Evolutionary conservation across 345 rosid genomes (phyloP), one percentile per base, ranked within the genome.

Genomic region (Sisymbrium irio): DNA sequence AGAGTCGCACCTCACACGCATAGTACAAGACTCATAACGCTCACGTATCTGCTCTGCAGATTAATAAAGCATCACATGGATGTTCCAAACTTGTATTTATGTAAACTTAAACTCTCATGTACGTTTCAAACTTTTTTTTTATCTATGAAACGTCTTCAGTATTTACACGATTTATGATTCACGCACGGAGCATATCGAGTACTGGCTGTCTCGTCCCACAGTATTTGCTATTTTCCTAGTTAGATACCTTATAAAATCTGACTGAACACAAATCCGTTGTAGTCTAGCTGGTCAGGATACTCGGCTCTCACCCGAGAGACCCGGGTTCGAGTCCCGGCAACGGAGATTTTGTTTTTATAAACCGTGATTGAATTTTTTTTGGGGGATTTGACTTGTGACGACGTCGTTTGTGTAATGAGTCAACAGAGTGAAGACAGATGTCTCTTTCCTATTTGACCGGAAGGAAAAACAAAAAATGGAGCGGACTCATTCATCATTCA

Each of bases 231-330:
- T 7, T 35, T 0, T 33, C 0, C 2, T 33, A 5, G 10, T 35
- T 35, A 35, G 9, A 35, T 35, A 35, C 0, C 2, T 35, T 7
- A 33, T 33, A 35, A 7, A 0, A 7, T 35, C 9, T 1, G 10
- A 7, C 1, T 0, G 7, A 7, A 1, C 53, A 55, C 32, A 32
- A 50, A 51, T 51, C 79, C 78, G 67, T 67, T 69, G 82, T 79
- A 79, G 82, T 79, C 82, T 79, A 82, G 93, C 47, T 65, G 88
- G 89, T 86, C 42, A 85, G 89, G 91, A 83, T 86, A 86, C 82
- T 86, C 81, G 89, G 88, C 91, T 86, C 86, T 86, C 96, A 81
- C 85, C 83, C 83, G 85, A 84, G 79, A 75, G 89, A 83, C 85
- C 84, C 85, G 59, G 75, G 75, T 71, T 71, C 67, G 39, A 71